Percentiles rank a stretch among this genome's conserved stretches.
Evolutionary conservation across 768 basidiomycete genomes (phyloP).

Genomic region (Kwoniella sp.): DNA sequence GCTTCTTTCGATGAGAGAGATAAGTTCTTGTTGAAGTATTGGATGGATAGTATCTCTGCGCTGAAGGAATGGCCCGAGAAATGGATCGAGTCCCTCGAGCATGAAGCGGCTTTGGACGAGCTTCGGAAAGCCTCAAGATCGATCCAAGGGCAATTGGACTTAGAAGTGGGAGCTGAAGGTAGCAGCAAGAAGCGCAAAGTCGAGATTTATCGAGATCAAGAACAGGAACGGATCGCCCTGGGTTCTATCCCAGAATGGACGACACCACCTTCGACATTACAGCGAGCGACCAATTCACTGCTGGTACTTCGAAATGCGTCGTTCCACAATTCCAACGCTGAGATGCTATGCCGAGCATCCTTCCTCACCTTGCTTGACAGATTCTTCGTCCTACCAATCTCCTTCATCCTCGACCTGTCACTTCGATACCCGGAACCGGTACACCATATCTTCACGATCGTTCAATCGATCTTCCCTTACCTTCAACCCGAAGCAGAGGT

Average conservation of each 20-base stretch:
- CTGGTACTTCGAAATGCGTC: conserved; percentile 81
- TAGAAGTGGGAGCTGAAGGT: no score
- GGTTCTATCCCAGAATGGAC: conserved; percentile 30
- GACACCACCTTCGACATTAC: conserved; percentile 55
- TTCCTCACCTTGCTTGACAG: conserved; percentile 35
- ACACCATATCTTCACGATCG: conserved; percentile 53
- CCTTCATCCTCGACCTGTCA: conserved; percentile 33
- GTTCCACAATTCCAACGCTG: conserved; percentile 37
- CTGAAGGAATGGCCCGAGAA: conserved; percentile 87
- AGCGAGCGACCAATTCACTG: conserved; percentile 81
- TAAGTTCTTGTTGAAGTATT: conserved; percentile 68
- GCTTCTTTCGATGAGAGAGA: conserved; percentile 70
- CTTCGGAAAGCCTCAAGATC: conserved; percentile 2
- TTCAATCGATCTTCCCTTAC: conserved; percentile 46
- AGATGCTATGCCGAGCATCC: conserved; percentile 19
- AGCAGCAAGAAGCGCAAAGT: neutral
- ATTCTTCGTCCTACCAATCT: conserved; percentile 33
- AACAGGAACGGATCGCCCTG: conserved; percentile 10
- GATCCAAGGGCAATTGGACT: neutral
- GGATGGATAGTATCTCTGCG: conserved; percentile 78
- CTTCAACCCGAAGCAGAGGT: conserved; percentile 13
- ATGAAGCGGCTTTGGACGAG: conserved; percentile 24
- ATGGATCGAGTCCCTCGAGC: conserved; percentile 64
- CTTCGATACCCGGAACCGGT: conserved; percentile 52
- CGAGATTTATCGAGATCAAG: neutral